Evolutionary conservation across 805 yeast species (phyloP), one percentile per base, ranked within the genome.

Genomic region (Grigorovia yakushimaensis): DNA sequence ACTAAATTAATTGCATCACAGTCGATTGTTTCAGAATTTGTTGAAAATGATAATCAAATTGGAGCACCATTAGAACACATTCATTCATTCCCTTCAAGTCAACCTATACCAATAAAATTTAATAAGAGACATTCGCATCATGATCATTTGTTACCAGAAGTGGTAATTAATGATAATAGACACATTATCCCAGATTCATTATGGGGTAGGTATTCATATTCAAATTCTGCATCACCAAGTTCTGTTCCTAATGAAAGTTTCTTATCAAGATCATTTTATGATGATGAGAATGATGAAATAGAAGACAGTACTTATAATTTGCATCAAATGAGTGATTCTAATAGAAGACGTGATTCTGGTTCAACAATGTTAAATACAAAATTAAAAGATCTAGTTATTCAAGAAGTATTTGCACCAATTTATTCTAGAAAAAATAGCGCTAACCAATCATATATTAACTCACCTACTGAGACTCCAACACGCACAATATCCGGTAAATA

Each of bases 181-280:
- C 98, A 91, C 64, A 89, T 91, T 47, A 82, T 91, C 30, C 96
- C 98, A 0, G 83, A 82, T 47, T 81, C 88, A 2, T 64, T 87
- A 51, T 77, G 88, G 79, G 73, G 73, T 50, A 79, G 76, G 47
- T 82, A 78, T 57, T 74, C 84, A 47, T 81, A 78, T 57, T 74
- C 85, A 5, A 51, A 53, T n/a, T 66, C 69, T 6, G 37, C 70
- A 33, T 65, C 68, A 10, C 62, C 70, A 35, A 59, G 63, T 45
- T 53, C 69, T 37, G 60, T 64, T 4, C 67, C 68, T 8, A 52
- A 54, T 13, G 58, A 58, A 46, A 53, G 67, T 42, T 50, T 48
- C 41, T 45, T 60, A 13, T 47, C 52, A 5, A 42, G 48, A 9
- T 20, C 19, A 20, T 40, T 43, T 36, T 50, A 48, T 37, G 45